Evolutionary conservation across 2,329 filamentous ascomycete genomes (phyloP).

Genomic region (Ophiocordyceps australis): DNA sequence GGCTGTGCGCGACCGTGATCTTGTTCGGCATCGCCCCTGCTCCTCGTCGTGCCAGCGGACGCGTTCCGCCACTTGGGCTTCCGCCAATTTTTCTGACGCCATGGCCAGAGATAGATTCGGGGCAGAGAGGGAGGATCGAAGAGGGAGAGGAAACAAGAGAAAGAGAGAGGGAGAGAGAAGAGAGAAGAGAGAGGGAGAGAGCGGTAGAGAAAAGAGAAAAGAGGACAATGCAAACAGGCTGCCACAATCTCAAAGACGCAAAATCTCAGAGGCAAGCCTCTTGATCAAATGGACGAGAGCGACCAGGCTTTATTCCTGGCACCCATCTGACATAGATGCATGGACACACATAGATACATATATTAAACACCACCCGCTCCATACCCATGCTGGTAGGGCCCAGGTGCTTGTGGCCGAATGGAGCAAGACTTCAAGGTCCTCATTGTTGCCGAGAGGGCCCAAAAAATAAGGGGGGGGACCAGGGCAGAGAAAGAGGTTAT

Average conservation of each 20-base stretch:
- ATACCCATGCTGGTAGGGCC: no score
- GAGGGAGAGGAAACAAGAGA: background rate
- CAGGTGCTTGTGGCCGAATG: no score
- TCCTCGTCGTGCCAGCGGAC: constrained; percentile 20
- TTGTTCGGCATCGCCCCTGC: no score
- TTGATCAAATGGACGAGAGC: no score
- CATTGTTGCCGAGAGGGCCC: no score
- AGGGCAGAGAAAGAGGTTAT: no score
- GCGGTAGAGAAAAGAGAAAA: background rate
- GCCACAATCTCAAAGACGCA: background rate
- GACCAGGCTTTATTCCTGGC: no score
- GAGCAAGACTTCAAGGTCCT: no score
- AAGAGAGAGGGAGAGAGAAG: background rate
- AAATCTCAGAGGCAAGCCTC: background rate
- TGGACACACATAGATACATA: no score
- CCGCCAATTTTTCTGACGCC: constrained; percentile 3
- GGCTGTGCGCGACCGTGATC: constrained; percentile 2
- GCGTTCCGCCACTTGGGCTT: constrained; percentile 7
- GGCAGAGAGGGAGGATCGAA: background rate
- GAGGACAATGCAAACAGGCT: background rate
- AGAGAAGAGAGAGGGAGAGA: background rate
- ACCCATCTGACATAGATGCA: no score
- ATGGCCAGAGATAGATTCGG: constrained; percentile 1
- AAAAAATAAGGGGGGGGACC: no score
- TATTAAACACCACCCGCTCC: no score